Evolutionary conservation across 2,329 filamentous ascomycete species (phyloP).

Genomic region (Neopestalotiopsis sp.): DNA sequence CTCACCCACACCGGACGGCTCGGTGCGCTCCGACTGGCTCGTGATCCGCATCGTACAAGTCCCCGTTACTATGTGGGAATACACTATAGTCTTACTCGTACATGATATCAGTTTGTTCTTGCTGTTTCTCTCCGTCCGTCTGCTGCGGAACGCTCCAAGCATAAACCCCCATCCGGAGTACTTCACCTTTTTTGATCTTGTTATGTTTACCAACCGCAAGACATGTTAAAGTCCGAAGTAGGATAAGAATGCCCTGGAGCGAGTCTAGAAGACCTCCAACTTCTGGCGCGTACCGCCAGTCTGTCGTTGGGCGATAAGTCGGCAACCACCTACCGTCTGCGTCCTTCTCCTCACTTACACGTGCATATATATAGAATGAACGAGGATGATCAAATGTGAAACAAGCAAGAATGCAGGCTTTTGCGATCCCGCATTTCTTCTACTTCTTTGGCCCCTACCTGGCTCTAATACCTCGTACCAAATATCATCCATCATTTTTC

Average conservation of each 20-base stretch:
- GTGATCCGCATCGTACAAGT: too few relatives aligned
- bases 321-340: background rate
- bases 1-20: background rate
- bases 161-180: conserved; percentile 6
- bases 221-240: too few relatives aligned
- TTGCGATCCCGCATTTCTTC: background rate
- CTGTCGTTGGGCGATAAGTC: too few relatives aligned
- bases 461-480: background rate
- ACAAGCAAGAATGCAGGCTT: background rate
- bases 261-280: too few relatives aligned
- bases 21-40: too few relatives aligned
- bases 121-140: too few relatives aligned
- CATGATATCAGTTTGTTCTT: too few relatives aligned
- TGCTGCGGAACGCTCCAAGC: too few relatives aligned
- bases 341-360: background rate
- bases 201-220: background rate
- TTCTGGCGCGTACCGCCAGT: too few relatives aligned
- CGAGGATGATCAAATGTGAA: background rate
- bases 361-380: background rate
- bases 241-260: too few relatives aligned
- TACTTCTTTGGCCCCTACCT: background rate
- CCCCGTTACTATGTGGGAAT: too few relatives aligned
- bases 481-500: background rate
- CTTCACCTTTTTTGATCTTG: background rate
- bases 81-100: too few relatives aligned